These are phyloP conservation scores for Lactarius hatsudake DNA, from an alignment of 768 basidiomycete species.

Conservation along the genomic window DNA sequence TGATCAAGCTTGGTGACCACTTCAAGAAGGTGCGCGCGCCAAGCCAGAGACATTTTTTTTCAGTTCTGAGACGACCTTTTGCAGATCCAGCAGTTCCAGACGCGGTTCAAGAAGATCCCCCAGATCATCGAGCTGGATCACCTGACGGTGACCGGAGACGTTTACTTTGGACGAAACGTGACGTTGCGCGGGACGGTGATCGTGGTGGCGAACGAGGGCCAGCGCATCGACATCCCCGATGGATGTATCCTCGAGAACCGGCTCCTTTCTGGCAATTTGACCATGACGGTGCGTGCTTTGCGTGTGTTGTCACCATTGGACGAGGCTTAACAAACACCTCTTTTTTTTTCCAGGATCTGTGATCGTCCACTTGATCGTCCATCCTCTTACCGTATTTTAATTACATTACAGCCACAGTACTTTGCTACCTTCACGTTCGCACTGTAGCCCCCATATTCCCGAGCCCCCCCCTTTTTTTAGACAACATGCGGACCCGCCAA, in stretches of 20 bases:
- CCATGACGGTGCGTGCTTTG: conserved; percentile 56
- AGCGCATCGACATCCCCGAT: conserved; percentile 72
- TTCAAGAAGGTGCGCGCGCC: conserved; percentile 79
- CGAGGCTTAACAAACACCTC: neutral
- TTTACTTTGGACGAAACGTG: conserved; percentile 84
- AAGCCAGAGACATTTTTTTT: neutral
- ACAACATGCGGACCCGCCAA: neutral
- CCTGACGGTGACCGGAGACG: conserved; percentile 89
- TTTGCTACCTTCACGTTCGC: neutral
- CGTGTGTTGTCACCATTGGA: neutral
- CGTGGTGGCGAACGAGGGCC: conserved; percentile 74
- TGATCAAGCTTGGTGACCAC: conserved; percentile 94
- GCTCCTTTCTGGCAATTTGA: conserved; percentile 80
- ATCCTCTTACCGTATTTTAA: neutral
- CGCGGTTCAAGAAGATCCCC: conserved; percentile 93
- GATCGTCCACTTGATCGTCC: neutral
- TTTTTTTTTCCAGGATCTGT: conserved; percentile 14
- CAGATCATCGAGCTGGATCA: conserved; percentile 90
- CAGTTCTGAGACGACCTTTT: neutral
- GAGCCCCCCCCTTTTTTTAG: neutral
- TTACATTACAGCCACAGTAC: neutral
- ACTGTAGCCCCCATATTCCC: neutral
- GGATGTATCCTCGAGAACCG: conserved; percentile 70
- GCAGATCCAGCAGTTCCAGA: conserved; percentile 84
- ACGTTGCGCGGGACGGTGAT: conserved; percentile 90